These are phyloP conservation scores for Exophiala aquamarina DNA, from an alignment of 2,329 filamentous ascomycete species.

Conservation along the genomic window DNA sequence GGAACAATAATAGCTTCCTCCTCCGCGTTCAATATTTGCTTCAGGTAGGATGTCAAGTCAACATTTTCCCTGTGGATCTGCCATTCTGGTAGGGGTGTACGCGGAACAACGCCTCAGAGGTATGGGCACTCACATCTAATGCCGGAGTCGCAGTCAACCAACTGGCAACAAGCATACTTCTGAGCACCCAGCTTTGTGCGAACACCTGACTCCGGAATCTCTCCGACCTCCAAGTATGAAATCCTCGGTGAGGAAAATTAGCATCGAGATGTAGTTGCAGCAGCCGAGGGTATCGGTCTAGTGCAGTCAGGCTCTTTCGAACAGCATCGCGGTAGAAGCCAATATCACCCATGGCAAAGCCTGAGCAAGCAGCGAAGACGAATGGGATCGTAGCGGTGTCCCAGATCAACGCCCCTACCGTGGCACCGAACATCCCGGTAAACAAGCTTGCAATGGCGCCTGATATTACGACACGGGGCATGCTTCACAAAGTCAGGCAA, in stretches of 20 bases:
- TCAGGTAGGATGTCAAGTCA: not conserved
- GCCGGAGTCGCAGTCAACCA: constrained; percentile 24
- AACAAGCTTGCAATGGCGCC: constrained; percentile 17
- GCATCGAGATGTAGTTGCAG: constrained; percentile 25
- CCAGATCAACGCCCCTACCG: constrained; percentile 17
- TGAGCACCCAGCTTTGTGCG: constrained; percentile 18
- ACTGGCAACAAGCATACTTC: constrained; percentile 25
- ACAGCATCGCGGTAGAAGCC: constrained; percentile 26
- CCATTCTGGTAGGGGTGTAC: not conserved
- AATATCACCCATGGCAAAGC: constrained; percentile 21
- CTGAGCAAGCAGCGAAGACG: constrained; percentile 17
- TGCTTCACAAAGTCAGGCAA: too few relatives aligned
- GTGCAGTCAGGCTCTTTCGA: constrained; percentile 18
- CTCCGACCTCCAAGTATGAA: constrained; percentile 16
- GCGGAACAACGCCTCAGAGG: not conserved
- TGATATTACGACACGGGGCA: constrained; percentile 22
- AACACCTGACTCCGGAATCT: constrained; percentile 18
- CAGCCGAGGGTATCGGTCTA: constrained; percentile 23
- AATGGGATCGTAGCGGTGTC: constrained; percentile 26
- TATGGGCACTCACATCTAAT: constrained; percentile 20
- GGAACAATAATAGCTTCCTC: constrained; percentile 20
- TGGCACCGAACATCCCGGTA: constrained; percentile 22
- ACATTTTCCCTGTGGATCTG: not conserved
- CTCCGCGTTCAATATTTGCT: constrained; percentile 20
- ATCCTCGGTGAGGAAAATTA: constrained; percentile 25